Conservation (phyloP, 1,139 yeast species). For the Pichia sp. region DNA sequence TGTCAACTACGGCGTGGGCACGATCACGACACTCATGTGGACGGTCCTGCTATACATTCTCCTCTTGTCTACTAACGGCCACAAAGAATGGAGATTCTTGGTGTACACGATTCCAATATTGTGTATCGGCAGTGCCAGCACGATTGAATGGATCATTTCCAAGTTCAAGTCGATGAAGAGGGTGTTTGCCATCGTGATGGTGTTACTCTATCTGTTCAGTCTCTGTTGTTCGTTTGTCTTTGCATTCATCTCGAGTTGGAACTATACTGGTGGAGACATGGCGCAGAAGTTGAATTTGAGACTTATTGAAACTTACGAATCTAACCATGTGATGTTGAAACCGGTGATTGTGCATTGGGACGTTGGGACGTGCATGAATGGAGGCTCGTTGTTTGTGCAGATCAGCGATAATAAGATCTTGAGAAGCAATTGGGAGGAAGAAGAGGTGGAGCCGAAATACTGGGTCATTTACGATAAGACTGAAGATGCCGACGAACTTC, state of each 20-base stretch:
- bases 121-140: constrained; percentile 63
- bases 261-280: constrained; percentile 92
- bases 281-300: constrained; percentile 50
- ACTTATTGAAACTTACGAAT: constrained; percentile 25
- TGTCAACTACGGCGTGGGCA: constrained; percentile 34
- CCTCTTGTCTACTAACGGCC: constrained; percentile 79
- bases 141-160: constrained; percentile 38
- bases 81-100: constrained; percentile 94
- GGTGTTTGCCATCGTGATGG: not conserved
- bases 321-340: constrained; percentile 10
- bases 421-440: constrained; percentile 38
- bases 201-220: constrained; percentile 32
- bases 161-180: not conserved
- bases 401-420: constrained; percentile 13
- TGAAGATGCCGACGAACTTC: constrained; percentile 45
- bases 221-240: constrained; percentile 32
- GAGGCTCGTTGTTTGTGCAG: constrained; percentile 64
- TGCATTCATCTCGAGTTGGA: constrained; percentile 59
- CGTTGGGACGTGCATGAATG: constrained; percentile 84
- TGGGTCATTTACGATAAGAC: constrained; percentile 70
- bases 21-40: constrained; percentile 39
- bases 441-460: constrained; percentile 29
- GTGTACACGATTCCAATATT: constrained; percentile 72
- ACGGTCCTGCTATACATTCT: constrained; percentile 55
- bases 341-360: constrained; percentile 63